A percentile compares a stretch with the other conserved stretches of the same genome.
These are phyloP conservation scores for Pleurotus pulmonarius DNA, from an alignment of 768 basidiomycete species.

Conservation along the genomic window DNA sequence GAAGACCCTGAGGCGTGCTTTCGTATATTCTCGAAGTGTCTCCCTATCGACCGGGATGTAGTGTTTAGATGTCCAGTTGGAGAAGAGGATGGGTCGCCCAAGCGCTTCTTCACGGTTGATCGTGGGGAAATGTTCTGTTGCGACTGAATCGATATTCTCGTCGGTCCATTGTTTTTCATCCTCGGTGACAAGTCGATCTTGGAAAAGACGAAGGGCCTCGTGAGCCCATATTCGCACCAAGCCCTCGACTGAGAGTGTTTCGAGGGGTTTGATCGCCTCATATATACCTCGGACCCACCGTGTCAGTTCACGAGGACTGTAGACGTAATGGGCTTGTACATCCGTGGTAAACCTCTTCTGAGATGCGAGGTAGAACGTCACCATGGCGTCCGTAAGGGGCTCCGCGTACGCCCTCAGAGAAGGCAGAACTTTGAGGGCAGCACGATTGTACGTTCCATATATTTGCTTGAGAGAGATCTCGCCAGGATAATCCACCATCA, in stretches of 20 bases:
- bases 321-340: constrained; percentile 97
- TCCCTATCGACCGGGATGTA: constrained; percentile 96
- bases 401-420: constrained; percentile 90
- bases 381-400: constrained; percentile 97
- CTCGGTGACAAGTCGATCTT: constrained; percentile 92
- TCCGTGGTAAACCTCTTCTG: constrained; percentile 95
- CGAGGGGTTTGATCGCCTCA: constrained; percentile 92
- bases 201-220: constrained; percentile 94
- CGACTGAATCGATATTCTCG: constrained; percentile 79
- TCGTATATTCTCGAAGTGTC: constrained; percentile 90
- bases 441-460: constrained; percentile 97
- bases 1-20: constrained; percentile 95
- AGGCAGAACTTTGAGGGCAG: constrained; percentile 92
- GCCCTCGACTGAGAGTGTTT: constrained; percentile 91
- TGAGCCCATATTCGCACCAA: constrained; percentile 98
- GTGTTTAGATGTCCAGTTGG: constrained; percentile 98
- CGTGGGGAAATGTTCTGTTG: constrained; percentile 90
- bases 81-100: constrained; percentile 88
- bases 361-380: constrained; percentile 89
- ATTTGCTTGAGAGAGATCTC: constrained; percentile 97
- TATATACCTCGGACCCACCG: constrained; percentile 97
- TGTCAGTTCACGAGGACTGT: constrained; percentile 97
- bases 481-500: constrained; percentile 99
- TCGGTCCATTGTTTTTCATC: constrained; percentile 96
- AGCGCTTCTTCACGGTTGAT: constrained; percentile 87